phyloP scores from a whole-genome alignment of 2,329 filamentous ascomycete species.

The Fusarium poae region DNA sequence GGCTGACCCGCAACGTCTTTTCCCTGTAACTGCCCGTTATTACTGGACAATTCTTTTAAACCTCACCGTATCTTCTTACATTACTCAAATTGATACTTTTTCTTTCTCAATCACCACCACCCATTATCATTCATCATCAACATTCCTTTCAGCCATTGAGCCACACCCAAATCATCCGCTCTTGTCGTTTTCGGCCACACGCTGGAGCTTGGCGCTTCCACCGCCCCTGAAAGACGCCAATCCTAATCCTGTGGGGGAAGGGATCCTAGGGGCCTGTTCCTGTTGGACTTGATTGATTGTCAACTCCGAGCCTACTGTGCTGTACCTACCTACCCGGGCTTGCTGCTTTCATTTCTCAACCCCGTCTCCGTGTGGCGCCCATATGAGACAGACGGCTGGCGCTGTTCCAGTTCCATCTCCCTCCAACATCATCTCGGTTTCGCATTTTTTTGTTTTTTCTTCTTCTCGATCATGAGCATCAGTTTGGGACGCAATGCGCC shows the following conservation, averaged over 20 bases:
- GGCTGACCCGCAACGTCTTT: constrained; percentile 18
- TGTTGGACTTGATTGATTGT: constrained; percentile 10
- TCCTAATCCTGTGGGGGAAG: constrained; percentile 50
- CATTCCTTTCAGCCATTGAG: constrained; percentile 24
- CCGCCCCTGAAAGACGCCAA: constrained; percentile 46
- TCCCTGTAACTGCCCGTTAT: constrained; percentile 19
- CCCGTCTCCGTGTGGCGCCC: constrained; percentile 46
- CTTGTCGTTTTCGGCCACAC: constrained; percentile 40
- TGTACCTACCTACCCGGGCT: constrained; percentile 3
- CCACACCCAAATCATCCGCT: constrained; percentile 25
- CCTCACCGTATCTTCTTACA: constrained; percentile 26
- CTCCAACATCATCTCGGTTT: constrained; percentile 45
- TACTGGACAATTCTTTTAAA: constrained; percentile 20
- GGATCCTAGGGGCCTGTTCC: constrained; percentile 39
- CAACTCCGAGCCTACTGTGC: constrained; percentile 10
- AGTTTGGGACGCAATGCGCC: constrained; percentile 75
- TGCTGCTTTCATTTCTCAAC: constrained; percentile 44
- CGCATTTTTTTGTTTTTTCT: constrained; percentile 34
- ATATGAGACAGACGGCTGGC: constrained; percentile 49
- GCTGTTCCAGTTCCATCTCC: constrained; percentile 43
- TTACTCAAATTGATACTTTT: neutral
- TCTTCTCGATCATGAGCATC: constrained; percentile 68
- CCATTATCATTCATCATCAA: constrained; percentile 13
- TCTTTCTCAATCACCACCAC: constrained; percentile 2
- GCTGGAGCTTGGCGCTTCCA: constrained; percentile 44